phyloP scores from a whole-genome alignment of 306 rosid species.

The Macrotyloma uniflorum region DNA sequence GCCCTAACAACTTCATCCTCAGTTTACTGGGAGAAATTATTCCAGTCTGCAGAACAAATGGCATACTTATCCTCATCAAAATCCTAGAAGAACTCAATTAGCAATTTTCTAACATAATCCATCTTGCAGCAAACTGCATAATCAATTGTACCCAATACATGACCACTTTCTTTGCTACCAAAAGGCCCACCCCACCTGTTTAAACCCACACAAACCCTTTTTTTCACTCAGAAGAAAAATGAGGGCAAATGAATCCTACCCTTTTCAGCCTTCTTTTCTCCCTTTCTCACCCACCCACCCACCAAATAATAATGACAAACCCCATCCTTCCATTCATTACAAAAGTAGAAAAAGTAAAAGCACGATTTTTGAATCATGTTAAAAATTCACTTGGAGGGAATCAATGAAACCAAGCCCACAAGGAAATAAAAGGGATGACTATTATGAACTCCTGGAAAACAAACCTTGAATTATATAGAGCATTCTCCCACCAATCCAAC shows the following conservation, averaged over 20 bases:
- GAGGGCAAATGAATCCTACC: slow-evolving; percentile 25
- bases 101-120: slow-evolving; percentile 24
- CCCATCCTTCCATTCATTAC: slow-evolving; percentile 30
- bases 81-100: slow-evolving; percentile 18
- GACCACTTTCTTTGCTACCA: slow-evolving; percentile 20
- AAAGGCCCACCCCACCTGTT: slow-evolving; percentile 35
- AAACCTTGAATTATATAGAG: slow-evolving; percentile 13
- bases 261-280: slow-evolving; percentile 12
- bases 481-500: slow-evolving; percentile 37
- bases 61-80: slow-evolving; percentile 7
- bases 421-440: slow-evolving; percentile 10
- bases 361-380: slow-evolving; percentile 14
- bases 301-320: slow-evolving; percentile 43
- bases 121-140: slow-evolving; percentile 2
- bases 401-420: not conserved
- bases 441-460: slow-evolving; percentile 14
- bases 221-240: slow-evolving; percentile 3
- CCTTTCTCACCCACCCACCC: not conserved
- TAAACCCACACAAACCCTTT: not conserved
- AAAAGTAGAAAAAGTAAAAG: slow-evolving; percentile 41
- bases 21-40: slow-evolving; percentile 94
- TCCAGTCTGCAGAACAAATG: slow-evolving; percentile 62
- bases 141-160: slow-evolving; percentile 15
- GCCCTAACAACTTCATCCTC: slow-evolving; percentile 88
- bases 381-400: slow-evolving; percentile 31